Evolutionary conservation across 106 monocot genomes (phyloP).

Genomic region (Alisma plantagoaquatica): DNA sequence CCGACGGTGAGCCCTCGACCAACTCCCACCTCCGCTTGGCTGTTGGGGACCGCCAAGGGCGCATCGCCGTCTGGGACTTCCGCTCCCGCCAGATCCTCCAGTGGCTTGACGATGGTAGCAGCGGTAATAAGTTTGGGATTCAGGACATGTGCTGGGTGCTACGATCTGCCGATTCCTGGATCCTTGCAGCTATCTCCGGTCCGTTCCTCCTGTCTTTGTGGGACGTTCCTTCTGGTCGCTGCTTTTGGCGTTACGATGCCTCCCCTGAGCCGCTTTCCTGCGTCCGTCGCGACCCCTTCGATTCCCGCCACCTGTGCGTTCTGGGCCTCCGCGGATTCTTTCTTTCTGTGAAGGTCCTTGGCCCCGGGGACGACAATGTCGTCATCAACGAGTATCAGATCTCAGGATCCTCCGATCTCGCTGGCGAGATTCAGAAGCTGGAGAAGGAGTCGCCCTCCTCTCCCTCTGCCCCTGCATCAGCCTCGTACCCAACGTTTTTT

Average conservation of each 20-base stretch:
- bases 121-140: conserved; percentile 38
- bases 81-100: conserved; percentile 52
- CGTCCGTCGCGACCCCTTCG: conserved; percentile 92
- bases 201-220: conserved; percentile 66
- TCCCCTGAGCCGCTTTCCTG: conserved; percentile 75
- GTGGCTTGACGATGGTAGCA: conserved; percentile 55
- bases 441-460: conserved; percentile 36
- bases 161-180: conserved; percentile 38
- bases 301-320: conserved; percentile 58
- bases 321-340: conserved; percentile 70
- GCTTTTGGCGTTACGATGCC: conserved; percentile 92
- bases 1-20: conserved; percentile 32
- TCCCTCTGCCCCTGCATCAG: conserved; percentile 33
- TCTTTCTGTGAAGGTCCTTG: conserved; percentile 51
- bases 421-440: conserved; percentile 37
- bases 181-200: conserved; percentile 70
- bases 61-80: conserved; percentile 74
- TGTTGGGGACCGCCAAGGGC: conserved; percentile 89
- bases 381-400: conserved; percentile 54
- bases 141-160: conserved; percentile 99
- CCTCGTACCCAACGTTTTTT: conserved; percentile 41
- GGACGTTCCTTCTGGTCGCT: conserved; percentile 49
- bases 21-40: conserved; percentile 61
- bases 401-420: conserved; percentile 18
- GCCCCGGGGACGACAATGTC: conserved; percentile 24